Evolutionary conservation across 1,284 basidiomycete genomes (phyloP).

Genomic region (Microbotryum silenes-acaulis): DNA sequence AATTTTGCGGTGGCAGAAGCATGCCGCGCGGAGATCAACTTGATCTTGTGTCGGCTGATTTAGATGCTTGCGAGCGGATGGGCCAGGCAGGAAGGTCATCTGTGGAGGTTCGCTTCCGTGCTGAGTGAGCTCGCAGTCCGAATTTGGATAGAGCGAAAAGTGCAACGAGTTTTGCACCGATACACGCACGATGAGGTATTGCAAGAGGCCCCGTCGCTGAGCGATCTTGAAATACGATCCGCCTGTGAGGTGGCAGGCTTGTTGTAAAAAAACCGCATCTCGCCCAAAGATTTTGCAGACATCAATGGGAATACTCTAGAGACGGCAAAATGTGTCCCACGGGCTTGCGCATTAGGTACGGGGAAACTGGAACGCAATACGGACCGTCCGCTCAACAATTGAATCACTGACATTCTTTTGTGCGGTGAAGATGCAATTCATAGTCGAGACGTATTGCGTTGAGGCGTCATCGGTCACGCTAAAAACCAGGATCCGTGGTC

Average conservation of each 20-base stretch:
- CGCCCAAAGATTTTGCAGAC: constrained; percentile 85
- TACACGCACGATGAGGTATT: constrained; percentile 68
- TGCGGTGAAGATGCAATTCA: constrained; percentile 99
- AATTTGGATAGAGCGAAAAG: background rate
- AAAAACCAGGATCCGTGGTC: constrained; percentile 76
- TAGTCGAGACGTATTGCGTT: constrained; percentile 87
- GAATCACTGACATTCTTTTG: constrained; percentile 71
- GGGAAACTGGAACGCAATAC: background rate
- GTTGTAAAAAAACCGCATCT: constrained; percentile 92
- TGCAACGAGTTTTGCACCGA: background rate
- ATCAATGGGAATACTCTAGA: constrained; percentile 87
- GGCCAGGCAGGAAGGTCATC: constrained; percentile 86
- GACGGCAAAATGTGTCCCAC: background rate
- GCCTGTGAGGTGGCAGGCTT: constrained; percentile 89
- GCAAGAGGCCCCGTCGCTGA: constrained; percentile 70
- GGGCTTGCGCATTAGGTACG: background rate
- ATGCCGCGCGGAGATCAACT: constrained; percentile 93
- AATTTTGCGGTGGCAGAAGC: constrained; percentile 96
- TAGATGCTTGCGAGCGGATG: constrained; percentile 65
- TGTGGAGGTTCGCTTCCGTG: constrained; percentile 38
- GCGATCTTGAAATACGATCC: constrained; percentile 84
- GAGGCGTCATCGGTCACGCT: constrained; percentile 85
- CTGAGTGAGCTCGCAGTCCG: background rate
- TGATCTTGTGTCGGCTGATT: constrained; percentile 86
- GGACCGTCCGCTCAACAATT: background rate